A percentile compares a stretch with the other conserved stretches of the same genome.
Conservation (phyloP, 1,284 basidiomycete genomes). For the Microbotryomycetes sp. region DNA sequence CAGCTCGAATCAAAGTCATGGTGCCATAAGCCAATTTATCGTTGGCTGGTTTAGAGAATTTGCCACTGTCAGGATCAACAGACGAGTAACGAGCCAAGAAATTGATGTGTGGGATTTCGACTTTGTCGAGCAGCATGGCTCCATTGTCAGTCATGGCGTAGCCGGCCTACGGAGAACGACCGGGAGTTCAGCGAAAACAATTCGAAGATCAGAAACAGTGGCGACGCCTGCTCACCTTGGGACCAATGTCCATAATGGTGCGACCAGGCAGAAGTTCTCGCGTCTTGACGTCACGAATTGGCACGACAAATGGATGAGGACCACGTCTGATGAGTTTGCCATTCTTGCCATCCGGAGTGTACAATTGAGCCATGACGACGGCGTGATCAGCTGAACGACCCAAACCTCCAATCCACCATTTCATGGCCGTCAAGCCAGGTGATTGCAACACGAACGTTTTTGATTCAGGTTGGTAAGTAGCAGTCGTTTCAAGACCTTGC, state of each 20-base stretch:
- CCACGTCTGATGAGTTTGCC: conserved; percentile 36
- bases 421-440: conserved; percentile 65
- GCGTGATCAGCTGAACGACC: conserved; percentile 43
- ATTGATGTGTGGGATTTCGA: conserved; percentile 49
- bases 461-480: conserved; percentile 62
- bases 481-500: conserved; percentile 63
- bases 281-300: conserved; percentile 42
- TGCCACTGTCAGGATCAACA: conserved; percentile 39
- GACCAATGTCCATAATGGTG: conserved; percentile 42
- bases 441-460: conserved; percentile 69
- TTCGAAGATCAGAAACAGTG: neutral
- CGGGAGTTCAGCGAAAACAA: neutral
- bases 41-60: conserved; percentile 34
- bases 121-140: conserved; percentile 52
- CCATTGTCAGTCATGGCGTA: conserved; percentile 44
- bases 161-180: conserved; percentile 21
- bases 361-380: conserved; percentile 45
- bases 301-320: conserved; percentile 44
- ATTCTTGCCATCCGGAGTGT: conserved; percentile 40
- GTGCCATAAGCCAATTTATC: conserved; percentile 38
- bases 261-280: conserved; percentile 42
- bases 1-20: conserved; percentile 41
- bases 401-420: conserved; percentile 55
- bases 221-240: conserved; percentile 33
- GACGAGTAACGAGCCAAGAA: conserved; percentile 42